Conservation (phyloP, 2,329 filamentous ascomycete genomes). For the Neopestalotiopsis sp. region DNA sequence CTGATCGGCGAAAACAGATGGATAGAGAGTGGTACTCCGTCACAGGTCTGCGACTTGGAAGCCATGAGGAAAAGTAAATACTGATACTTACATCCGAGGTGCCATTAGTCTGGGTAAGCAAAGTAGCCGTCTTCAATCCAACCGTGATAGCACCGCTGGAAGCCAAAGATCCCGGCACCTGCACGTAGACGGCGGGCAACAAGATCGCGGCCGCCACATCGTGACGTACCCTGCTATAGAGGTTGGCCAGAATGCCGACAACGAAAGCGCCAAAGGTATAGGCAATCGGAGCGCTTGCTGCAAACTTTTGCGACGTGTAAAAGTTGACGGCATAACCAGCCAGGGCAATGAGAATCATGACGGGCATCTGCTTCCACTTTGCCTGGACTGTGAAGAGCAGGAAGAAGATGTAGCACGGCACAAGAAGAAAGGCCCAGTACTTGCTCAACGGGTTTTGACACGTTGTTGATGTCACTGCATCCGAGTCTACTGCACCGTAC, state of each 20-base stretch:
- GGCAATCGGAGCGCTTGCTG: slow-evolving; percentile 74
- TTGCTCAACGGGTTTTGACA: slow-evolving; percentile 52
- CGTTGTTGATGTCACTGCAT: slow-evolving; percentile 47
- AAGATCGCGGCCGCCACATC: slow-evolving; percentile 54
- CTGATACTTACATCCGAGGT: neutral
- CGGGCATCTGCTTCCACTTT: slow-evolving; percentile 79
- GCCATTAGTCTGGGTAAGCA: slow-evolving; percentile 44
- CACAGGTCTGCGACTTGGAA: neutral
- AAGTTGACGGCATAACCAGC: slow-evolving; percentile 80
- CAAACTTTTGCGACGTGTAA: slow-evolving; percentile 71
- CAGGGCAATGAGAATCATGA: slow-evolving; percentile 77
- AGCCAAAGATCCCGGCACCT: slow-evolving; percentile 53
- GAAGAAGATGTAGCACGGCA: slow-evolving; percentile 70
- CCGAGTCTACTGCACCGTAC: slow-evolving; percentile 53
- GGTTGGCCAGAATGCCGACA: slow-evolving; percentile 77
- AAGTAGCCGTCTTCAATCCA: slow-evolving; percentile 50
- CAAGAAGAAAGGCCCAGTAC: slow-evolving; percentile 67
- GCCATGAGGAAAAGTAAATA: neutral
- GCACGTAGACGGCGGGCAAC: slow-evolving; percentile 54
- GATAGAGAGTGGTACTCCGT: neutral
- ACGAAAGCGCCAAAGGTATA: slow-evolving; percentile 79
- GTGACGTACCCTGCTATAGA: slow-evolving; percentile 68
- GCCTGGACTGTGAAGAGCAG: slow-evolving; percentile 80
- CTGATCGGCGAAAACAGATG: neutral
- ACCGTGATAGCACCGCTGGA: slow-evolving; percentile 52